Evolutionary conservation across 768 basidiomycete genomes (phyloP).

Genomic region (Gloeophyllum trabeum): DNA sequence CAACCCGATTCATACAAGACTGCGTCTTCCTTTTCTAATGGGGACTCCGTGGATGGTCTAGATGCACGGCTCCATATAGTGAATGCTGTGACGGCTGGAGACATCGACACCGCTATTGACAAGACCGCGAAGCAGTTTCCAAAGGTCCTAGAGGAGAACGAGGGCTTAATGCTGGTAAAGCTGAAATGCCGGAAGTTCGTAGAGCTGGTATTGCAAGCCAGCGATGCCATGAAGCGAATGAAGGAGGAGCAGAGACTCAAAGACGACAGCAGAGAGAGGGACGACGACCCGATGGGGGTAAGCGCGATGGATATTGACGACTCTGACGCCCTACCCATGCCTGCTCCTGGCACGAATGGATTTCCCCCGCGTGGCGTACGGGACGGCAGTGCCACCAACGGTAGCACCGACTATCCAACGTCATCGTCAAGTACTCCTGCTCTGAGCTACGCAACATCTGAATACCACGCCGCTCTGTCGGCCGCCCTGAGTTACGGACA

Average conservation of each 20-base stretch:
- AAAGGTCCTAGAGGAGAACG: conserved; percentile 51
- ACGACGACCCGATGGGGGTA: conserved; percentile 21
- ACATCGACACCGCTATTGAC: conserved; percentile 57
- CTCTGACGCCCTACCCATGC: conserved; percentile 13
- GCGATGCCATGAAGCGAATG: conserved; percentile 57
- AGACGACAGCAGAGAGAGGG: conserved; percentile 6
- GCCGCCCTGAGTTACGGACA: conserved; percentile 69
- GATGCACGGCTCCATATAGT: conserved; percentile 63
- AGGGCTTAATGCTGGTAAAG: conserved; percentile 68
- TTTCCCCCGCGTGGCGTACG: conserved; percentile 3
- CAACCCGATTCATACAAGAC: conserved; percentile 14
- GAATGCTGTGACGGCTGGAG: conserved; percentile 52
- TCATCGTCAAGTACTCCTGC: conserved; percentile 14
- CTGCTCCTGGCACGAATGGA: conserved; percentile 4
- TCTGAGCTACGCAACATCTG: conserved; percentile 11
- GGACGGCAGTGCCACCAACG: conserved; percentile 1
- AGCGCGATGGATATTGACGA: conserved; percentile 52
- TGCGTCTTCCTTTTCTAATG: conserved; percentile 7
- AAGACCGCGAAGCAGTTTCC: conserved; percentile 49
- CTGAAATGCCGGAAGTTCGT: conserved; percentile 79
- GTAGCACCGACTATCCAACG: too few species aligned
- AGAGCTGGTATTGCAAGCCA: conserved; percentile 65
- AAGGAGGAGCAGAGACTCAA: conserved; percentile 24
- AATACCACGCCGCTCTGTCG: conserved; percentile 41
- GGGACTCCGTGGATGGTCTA: conserved; percentile 37